phyloP scores from a whole-genome alignment of 2,329 filamentous ascomycete species.

The Tetracladium maxilliforme region DNA sequence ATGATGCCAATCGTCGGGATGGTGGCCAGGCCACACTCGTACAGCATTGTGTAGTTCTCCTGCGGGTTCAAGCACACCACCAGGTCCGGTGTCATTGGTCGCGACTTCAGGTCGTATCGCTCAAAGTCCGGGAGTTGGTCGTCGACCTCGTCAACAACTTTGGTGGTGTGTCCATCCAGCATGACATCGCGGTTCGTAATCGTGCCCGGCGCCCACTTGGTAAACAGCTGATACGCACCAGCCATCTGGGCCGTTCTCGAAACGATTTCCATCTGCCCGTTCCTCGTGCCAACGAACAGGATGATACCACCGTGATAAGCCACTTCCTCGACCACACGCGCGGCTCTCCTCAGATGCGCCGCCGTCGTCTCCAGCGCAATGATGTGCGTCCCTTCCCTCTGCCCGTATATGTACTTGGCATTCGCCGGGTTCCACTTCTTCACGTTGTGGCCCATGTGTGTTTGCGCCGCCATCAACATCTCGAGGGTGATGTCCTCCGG shows the following conservation, averaged over 20 bases:
- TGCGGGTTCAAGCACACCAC: conserved; percentile 86
- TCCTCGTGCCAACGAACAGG: conserved; percentile 78
- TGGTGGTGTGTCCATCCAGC: conserved; percentile 51
- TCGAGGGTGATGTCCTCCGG: conserved; percentile 79
- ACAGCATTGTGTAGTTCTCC: conserved; percentile 81
- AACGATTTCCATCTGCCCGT: conserved; percentile 67
- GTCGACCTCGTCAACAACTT: conserved; percentile 69
- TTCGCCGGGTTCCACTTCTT: conserved; percentile 92
- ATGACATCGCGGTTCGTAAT: conserved; percentile 92
- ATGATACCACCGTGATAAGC: conserved; percentile 70
- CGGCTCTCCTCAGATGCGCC: conserved; percentile 78
- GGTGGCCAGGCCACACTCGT: conserved; percentile 77
- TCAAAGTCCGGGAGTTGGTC: conserved; percentile 42
- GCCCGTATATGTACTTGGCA: conserved; percentile 84
- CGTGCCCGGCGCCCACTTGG: conserved; percentile 79
- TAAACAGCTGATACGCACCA: conserved; percentile 75
- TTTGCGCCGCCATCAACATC: conserved; percentile 74
- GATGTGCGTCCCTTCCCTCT: conserved; percentile 79
- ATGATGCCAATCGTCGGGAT: conserved; percentile 92
- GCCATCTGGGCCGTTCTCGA: conserved; percentile 69
- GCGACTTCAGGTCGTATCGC: conserved; percentile 43
- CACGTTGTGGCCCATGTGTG: conserved; percentile 80
- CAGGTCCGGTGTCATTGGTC: conserved; percentile 69
- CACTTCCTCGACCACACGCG: conserved; percentile 83
- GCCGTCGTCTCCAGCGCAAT: conserved; percentile 84